Evolutionary conservation across 495 filamentous ascomycete genomes (phyloP), one percentile per base, ranked within the genome.

Genomic region (Copromyces sp.): DNA sequence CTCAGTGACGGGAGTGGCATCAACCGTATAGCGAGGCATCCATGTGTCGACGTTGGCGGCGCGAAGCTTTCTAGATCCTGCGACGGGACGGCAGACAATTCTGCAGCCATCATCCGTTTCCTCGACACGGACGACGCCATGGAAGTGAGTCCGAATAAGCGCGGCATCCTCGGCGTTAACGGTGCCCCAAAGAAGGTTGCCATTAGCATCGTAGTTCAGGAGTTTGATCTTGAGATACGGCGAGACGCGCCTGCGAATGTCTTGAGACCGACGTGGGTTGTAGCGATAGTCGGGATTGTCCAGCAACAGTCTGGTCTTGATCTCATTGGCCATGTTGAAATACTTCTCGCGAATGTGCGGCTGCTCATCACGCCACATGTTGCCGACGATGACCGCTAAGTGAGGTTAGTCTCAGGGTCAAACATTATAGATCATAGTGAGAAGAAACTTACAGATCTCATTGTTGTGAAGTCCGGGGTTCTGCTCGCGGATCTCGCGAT

Each of bases 401-500:
- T 68, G 39, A 16, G 45, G 68, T 75, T 68, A 75, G 73, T 73
- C 35, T 68, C 61, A 16, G 38, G 37, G 47, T 53, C 47, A 69
- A 70, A 39, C 44, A 41, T 24, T 53, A 29, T 71, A 14, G 39
- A 2, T 42, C 59, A 65, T 38, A 47, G 47, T 47, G 70, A 71
- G 14, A 71, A 70, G 35, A 37, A 24, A 24, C 75, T 72, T 71
- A 76, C 76, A 79, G 14, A 76, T 75, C 9, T 77, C 76, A n/a
- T 77, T 77, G 70, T 77, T 77, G 65, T 75, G 74, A 3, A 77
- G 47, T 29, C 68, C 42, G 12, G 74, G 74, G 47, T 74, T 70
- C 39, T 41, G 24, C 8, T 39, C 45, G 40, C 72, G 77, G 41
- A 73, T 47, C 42, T 73, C 68, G 16, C 20, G 59, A 68, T 74